Evolutionary conservation across 306 rosid species (phyloP).

Genomic region (Calophaca sinica): DNA sequence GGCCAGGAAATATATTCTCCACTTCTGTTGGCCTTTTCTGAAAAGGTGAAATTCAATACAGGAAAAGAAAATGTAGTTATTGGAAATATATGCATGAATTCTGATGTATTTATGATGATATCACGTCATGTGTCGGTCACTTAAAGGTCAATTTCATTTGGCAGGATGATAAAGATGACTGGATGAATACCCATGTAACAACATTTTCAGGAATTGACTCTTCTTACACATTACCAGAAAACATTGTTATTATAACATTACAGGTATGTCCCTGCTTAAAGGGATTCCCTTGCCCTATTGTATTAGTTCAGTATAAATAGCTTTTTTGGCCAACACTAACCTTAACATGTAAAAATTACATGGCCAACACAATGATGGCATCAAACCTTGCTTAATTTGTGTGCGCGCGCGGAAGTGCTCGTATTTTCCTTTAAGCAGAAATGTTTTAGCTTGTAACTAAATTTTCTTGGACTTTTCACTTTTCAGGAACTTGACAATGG

Average conservation of each 20-base stretch:
- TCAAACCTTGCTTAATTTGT: neutral
- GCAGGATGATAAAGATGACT: constrained; percentile 69
- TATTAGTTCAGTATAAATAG: constrained; percentile 17
- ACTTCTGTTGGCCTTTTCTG: constrained; percentile 88
- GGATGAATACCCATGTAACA: constrained; percentile 63
- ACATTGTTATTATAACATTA: constrained; percentile 68
- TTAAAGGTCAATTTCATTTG: constrained; percentile 38
- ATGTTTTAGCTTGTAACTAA: neutral
- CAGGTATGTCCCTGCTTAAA: constrained; percentile 58
- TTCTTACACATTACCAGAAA: constrained; percentile 71
- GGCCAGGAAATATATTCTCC: constrained; percentile 99
- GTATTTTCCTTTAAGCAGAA: constrained; percentile 18
- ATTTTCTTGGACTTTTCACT: constrained; percentile 37
- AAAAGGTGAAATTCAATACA: constrained; percentile 65
- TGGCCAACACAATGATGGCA: constrained; percentile 25
- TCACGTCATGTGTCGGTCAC: constrained; percentile 8
- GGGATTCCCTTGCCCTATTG: neutral
- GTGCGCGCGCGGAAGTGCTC: neutral
- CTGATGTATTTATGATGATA: constrained; percentile 6
- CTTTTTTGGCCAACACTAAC: constrained; percentile 33
- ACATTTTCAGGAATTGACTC: constrained; percentile 68
- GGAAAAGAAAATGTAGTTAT: constrained; percentile 38
- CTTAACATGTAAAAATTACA: constrained; percentile 7
- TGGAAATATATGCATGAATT: constrained; percentile 13
- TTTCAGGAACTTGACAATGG: constrained; percentile 76